Conservation (phyloP, 2,329 filamentous ascomycete species). For the Aspergillus cejpii region DNA sequence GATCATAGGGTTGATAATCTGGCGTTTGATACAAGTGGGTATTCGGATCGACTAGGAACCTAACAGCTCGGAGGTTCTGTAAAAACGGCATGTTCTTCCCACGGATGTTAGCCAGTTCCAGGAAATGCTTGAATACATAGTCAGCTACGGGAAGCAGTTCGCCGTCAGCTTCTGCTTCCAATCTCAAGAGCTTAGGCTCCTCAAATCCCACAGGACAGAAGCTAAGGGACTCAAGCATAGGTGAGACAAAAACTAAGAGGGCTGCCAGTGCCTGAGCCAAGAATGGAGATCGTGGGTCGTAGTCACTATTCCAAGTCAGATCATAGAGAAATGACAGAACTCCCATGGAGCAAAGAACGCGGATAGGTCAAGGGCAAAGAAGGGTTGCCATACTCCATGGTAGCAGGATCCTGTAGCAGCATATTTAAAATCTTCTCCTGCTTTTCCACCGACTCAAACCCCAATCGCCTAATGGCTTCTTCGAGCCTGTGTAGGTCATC, state of each 20-base stretch:
- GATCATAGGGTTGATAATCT: conserved; percentile 1
- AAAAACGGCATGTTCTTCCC: neutral
- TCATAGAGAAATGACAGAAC: too few relatives aligned
- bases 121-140: neutral
- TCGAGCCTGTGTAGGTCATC: neutral
- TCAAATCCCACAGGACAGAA: neutral
- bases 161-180: neutral
- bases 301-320: neutral
- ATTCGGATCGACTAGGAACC: neutral
- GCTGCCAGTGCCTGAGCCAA: neutral
- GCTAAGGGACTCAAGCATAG: neutral
- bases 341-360: too few relatives aligned
- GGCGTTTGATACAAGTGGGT: neutral
- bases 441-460: neutral
- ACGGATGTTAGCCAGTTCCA: neutral
- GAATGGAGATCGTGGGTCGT: neutral
- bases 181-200: neutral
- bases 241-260: neutral
- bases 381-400: neutral
- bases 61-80: neutral
- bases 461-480: neutral
- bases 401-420: neutral
- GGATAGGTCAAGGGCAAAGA: neutral
- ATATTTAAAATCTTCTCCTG: neutral
- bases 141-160: neutral